Evolutionary conservation across 768 basidiomycete species (phyloP), one percentile per base, ranked within the genome.

Genomic region (Leccinum disarticulatum): DNA sequence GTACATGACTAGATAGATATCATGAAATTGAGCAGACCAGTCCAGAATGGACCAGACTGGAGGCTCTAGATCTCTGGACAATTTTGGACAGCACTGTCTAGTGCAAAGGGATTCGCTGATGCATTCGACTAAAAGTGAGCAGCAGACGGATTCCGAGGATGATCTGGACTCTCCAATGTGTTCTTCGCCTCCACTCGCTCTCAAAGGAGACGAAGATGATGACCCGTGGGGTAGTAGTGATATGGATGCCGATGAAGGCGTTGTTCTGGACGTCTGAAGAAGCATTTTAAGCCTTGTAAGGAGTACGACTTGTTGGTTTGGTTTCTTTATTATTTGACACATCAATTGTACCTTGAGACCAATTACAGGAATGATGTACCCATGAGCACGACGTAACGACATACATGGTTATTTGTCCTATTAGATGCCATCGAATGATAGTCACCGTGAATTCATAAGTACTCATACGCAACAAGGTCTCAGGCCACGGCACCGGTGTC

Each of bases 261-360:
- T 14, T n/a, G 31, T 63, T 65, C 14, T 41, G 17, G 63, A 63
- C 54, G 54, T 61, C 50, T 73, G 61, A 73, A 54, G 47, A 31
- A 54, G 52, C 55, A 38, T 57, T 10, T 31, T 6, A 43, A 47
- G 19, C 41, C 33, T 31, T 58, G 60, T 62, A 60, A 52, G 48
- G 56, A 63, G 58, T 68, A 58, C 48, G 50, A 58, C 52, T 55
- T 61, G 64, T 66, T 70, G 59, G 62, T 61, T 73, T 68, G 54
- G 55, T 61, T 59, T 61, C 61, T 17, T 50, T 58, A 43, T n/a
- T n/a, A n/a, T 60, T 58, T 54, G 47, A 46, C 31, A 36, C 48
- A 46, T 31, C 52, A 14, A 58, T 50, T 75, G 72, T 74, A 70
- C 15, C 63, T 60, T 72, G 58, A 57, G 53, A 56, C 25, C 50